Evolutionary conservation across 2,329 filamentous ascomycete species (phyloP).

Genomic region (Aspergillus sp.): DNA sequence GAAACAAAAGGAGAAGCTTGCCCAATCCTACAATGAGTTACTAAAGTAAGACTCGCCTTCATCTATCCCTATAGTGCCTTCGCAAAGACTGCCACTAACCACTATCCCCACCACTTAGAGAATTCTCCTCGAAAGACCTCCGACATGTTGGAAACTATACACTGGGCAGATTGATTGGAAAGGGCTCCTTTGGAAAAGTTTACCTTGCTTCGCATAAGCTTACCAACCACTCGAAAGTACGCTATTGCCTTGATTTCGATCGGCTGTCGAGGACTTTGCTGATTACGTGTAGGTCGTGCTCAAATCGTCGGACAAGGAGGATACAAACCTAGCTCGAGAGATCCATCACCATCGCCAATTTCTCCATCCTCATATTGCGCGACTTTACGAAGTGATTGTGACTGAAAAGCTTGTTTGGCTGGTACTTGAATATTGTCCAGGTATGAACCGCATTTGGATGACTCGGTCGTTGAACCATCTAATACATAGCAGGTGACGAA

Average conservation of each 20-base stretch:
- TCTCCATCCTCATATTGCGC: slow-evolving; percentile 92
- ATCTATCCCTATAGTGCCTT: neutral
- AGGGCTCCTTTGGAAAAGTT: slow-evolving; percentile 97
- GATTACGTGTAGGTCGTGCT: slow-evolving; percentile 73
- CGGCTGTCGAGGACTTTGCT: neutral
- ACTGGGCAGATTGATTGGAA: slow-evolving; percentile 87
- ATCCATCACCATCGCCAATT: slow-evolving; percentile 99
- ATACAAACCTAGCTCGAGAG: slow-evolving; percentile 91
- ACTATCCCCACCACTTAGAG: slow-evolving; percentile 54
- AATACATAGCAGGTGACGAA: slow-evolving; percentile 70
- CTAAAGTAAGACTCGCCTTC: slow-evolving; percentile 68
- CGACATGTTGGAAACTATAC: slow-evolving; percentile 93
- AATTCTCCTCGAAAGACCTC: slow-evolving; percentile 90
- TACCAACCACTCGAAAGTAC: slow-evolving; percentile 94
- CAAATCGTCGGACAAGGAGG: slow-evolving; percentile 95
- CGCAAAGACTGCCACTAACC: slow-evolving; percentile 1
- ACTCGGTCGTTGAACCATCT: slow-evolving; percentile 13
- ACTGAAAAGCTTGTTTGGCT: slow-evolving; percentile 95
- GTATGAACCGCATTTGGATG: slow-evolving; percentile 47
- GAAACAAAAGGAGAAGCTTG: slow-evolving; percentile 71
- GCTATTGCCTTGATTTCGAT: neutral
- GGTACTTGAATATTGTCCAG: slow-evolving; percentile 92
- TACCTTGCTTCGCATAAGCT: slow-evolving; percentile 96
- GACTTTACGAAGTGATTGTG: slow-evolving; percentile 96
- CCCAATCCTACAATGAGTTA: slow-evolving; percentile 93